phyloP scores from a whole-genome alignment of 352 stramenopile genomes.

The Aphanomyces euteiches region DNA sequence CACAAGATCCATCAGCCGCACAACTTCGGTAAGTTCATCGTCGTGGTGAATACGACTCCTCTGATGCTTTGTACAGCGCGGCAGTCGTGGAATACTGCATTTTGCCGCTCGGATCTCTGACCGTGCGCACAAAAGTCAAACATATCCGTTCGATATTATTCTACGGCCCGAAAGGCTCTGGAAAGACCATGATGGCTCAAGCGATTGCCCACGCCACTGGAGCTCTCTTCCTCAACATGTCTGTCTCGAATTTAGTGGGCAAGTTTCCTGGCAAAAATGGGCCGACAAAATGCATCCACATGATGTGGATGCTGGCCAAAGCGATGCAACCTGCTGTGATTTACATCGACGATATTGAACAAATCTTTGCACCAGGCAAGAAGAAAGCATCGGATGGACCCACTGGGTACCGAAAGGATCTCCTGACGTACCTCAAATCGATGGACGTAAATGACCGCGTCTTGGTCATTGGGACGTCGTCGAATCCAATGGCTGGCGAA shows the following conservation, averaged over 20 bases:
- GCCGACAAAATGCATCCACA: constrained; percentile 91
- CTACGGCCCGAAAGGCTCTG: constrained; percentile 87
- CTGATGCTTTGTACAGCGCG: not conserved
- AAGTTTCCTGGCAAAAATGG: constrained; percentile 92
- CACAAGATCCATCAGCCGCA: constrained; percentile 85
- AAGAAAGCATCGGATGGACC: constrained; percentile 75
- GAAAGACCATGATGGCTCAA: constrained; percentile 92
- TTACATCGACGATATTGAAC: constrained; percentile 92
- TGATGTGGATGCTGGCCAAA: constrained; percentile 90
- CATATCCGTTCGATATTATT: constrained; percentile 89
- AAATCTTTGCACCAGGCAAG: constrained; percentile 83
- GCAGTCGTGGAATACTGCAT: constrained; percentile 80
- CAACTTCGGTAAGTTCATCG: constrained; percentile 82
- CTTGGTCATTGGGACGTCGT: constrained; percentile 86
- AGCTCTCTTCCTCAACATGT: constrained; percentile 94
- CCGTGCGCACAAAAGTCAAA: constrained; percentile 69
- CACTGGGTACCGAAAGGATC: constrained; percentile 90
- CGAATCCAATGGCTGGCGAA: constrained; percentile 78
- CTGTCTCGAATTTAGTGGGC: constrained; percentile 86
- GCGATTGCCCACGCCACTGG: constrained; percentile 89
- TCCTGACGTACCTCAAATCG: constrained; percentile 91
- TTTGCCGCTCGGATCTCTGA: constrained; percentile 73
- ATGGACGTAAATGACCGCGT: constrained; percentile 87
- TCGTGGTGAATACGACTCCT: too few relatives aligned
- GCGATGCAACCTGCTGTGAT: constrained; percentile 86